These are phyloP conservation scores for Boletus eberwhitei DNA, from an alignment of 768 basidiomycete genomes.

Conservation along the genomic window DNA sequence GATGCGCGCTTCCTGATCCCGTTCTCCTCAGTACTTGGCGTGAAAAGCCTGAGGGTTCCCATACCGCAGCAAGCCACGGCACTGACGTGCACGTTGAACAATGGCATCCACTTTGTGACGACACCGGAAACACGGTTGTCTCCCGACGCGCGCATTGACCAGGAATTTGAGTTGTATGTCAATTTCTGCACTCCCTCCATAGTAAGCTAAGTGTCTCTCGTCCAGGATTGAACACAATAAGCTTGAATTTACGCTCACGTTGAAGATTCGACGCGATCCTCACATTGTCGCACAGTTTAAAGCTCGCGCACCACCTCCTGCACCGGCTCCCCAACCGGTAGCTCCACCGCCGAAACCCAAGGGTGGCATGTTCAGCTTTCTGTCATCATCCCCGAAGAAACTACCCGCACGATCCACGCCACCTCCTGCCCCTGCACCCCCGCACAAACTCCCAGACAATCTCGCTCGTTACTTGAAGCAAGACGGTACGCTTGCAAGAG, in stretches of 20 bases:
- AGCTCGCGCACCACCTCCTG: slow-evolving; percentile 49
- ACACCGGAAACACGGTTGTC: slow-evolving; percentile 73
- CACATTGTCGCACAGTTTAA: slow-evolving; percentile 81
- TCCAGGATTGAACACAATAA: slow-evolving; percentile 87
- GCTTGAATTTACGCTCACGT: slow-evolving; percentile 87
- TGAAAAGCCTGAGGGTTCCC: slow-evolving; percentile 73
- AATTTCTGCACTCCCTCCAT: background rate
- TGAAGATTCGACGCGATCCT: slow-evolving; percentile 84
- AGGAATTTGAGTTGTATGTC: slow-evolving; percentile 87
- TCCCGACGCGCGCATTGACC: slow-evolving; percentile 64
- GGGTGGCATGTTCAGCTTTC: slow-evolving; percentile 70
- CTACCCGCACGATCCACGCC: slow-evolving; percentile 45
- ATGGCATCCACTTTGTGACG: slow-evolving; percentile 94
- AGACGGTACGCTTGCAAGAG: slow-evolving; percentile 85
- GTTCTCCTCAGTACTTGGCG: slow-evolving; percentile 58
- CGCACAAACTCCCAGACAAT: slow-evolving; percentile 60
- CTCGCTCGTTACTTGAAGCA: slow-evolving; percentile 79
- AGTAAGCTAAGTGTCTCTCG: background rate
- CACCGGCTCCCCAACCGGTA: slow-evolving; percentile 39
- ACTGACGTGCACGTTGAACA: slow-evolving; percentile 87
- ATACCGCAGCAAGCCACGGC: slow-evolving; percentile 72
- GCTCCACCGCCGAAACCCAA: slow-evolving; percentile 54
- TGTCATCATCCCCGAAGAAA: slow-evolving; percentile 70
- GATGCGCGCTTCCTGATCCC: background rate
- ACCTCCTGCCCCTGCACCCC: slow-evolving; percentile 36